Conservation (phyloP, 148 eudicot genomes). For the Pouteria glomerata region DNA sequence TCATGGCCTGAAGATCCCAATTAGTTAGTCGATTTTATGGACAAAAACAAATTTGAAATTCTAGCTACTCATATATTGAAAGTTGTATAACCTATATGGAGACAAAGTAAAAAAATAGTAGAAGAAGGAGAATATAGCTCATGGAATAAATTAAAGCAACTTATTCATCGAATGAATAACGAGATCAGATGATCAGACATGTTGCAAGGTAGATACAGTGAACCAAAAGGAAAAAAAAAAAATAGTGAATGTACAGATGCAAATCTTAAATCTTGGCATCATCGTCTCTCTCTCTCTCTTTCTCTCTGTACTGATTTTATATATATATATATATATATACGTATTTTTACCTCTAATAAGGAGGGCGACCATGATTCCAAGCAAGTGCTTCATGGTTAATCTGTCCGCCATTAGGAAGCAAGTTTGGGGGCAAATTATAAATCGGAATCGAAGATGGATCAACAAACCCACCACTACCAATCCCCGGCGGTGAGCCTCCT, state of each 20-base stretch:
- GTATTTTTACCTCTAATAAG: constrained; percentile 22
- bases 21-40: no score
- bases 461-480: constrained; percentile 16
- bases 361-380: constrained; percentile 33
- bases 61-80: no score
- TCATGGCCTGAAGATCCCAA: no score
- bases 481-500: constrained; percentile 19
- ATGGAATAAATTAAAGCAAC: no score
- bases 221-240: no score
- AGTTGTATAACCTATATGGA: no score
- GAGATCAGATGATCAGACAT: no score
- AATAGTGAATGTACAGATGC: background rate
- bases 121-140: no score
- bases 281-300: background rate
- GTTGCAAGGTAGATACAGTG: no score
- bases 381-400: constrained; percentile 34
- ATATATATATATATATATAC: background rate
- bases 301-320: background rate
- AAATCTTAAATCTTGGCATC: constrained; percentile 3
- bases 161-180: no score
- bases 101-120: no score
- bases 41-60: no score
- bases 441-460: constrained; percentile 22
- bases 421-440: constrained; percentile 23
- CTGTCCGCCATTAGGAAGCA: constrained; percentile 31